Base-by-base conservation (phyloP, 441 rosid species). In the Cnidoscolus chayamansa region DNA sequence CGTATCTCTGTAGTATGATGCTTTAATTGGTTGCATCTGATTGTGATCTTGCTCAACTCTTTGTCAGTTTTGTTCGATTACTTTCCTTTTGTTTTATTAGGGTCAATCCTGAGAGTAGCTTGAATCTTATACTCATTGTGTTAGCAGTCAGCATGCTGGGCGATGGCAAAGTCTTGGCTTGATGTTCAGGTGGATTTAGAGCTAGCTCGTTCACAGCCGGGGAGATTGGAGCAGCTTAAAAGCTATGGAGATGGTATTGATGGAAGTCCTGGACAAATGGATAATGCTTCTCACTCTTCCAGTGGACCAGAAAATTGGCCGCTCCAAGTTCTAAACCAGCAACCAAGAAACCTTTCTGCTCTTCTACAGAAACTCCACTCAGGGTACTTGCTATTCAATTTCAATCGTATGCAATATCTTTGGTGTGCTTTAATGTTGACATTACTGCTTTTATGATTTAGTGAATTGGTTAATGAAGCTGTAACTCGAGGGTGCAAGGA, bases 91-190 rank as follows among this genome's bases (percentile, higher is more conserved):
- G 5, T 8, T 56, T 20, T 4, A 57, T 59, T 17, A 49, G 30
- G 73, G 32, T 13, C 51, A 17, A 31, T 67, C n/a, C 7, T 40
- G 35, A 53, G 19, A 53, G 40, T 70, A 15, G 62, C 32, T 54
- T 70, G 65, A 71, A 73, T 47, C 58, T 74, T 3, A 58, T 67
- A 50, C 30, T 19, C n/a, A 63, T n/a, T 49, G 12, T 72, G 35
- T 77, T 63, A 84, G 84, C 90, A 96, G 97, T 85, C 99, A 80
- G 98, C 98, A 19, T 96, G 97, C 87, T 96, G 99, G 99, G 98
- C 94, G n/a, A 87, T 96, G 92, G 94, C 97, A 75, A 96, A 89
- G 78, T 96, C 98, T 37, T 93, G 99, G 99, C 98, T 96, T 87
- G 98, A 90, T 83, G 86, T 87, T 80, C 99, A 87, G 82, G 96